Evolutionary conservation across 345 rosid species (phyloP).

Genomic region (Trapa bicornis): DNA sequence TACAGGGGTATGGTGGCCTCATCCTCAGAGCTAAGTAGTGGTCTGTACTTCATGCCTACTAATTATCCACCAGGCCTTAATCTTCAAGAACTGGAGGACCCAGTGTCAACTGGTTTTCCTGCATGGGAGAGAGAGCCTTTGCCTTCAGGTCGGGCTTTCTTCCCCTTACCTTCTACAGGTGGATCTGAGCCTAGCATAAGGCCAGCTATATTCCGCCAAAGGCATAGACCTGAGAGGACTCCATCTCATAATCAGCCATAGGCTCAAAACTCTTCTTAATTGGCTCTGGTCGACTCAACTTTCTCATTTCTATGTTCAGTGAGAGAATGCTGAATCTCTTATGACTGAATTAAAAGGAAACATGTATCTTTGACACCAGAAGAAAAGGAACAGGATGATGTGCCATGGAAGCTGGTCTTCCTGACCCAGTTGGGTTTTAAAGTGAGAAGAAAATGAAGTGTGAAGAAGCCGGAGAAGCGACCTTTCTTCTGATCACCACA

Average conservation of each 20-base stretch:
- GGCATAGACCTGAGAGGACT: conserved; percentile 64
- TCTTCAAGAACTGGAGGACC: conserved; percentile 43
- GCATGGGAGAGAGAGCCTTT: conserved; percentile 70
- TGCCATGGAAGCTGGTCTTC: no score
- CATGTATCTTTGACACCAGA: neutral
- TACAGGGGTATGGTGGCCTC: conserved; percentile 52
- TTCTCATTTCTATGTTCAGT: neutral
- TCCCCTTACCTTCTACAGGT: conserved; percentile 36
- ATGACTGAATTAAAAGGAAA: conserved; percentile 14
- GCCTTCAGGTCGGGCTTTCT: conserved; percentile 41
- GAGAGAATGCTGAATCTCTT: conserved; percentile 14
- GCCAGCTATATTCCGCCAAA: conserved; percentile 45
- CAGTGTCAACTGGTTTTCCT: conserved; percentile 26
- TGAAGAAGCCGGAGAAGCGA: conserved; percentile 28
- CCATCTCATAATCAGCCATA: conserved; percentile 46
- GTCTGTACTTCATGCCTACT: conserved; percentile 44
- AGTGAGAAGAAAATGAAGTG: conserved; percentile 11
- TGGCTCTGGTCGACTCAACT: neutral
- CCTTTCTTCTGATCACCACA: conserved; percentile 18
- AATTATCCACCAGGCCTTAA: conserved; percentile 35
- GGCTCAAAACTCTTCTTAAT: neutral
- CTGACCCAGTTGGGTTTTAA: neutral
- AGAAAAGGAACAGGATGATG: no score
- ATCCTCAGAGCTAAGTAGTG: conserved; percentile 58
- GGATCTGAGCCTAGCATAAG: conserved; percentile 36